phyloP scores from a whole-genome alignment of 192 early-diverging fungal genomes.

The Coemansia sp. region DNA sequence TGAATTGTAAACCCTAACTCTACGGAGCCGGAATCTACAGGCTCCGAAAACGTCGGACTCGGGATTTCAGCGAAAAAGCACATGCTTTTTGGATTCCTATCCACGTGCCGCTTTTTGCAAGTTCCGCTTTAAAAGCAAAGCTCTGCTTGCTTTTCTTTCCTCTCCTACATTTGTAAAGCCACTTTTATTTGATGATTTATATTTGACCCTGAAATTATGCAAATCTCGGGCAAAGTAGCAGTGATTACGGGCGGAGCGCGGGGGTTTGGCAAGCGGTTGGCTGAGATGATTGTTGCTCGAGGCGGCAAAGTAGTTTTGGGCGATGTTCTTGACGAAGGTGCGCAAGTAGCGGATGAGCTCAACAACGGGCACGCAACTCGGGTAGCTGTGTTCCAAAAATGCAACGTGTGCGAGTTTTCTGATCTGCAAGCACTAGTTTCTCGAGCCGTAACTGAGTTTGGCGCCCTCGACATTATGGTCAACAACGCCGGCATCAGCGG shows the following conservation, averaged over 20 bases:
- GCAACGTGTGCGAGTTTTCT: constrained; percentile 54
- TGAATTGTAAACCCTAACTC: too few species aligned
- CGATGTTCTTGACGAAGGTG: constrained; percentile 58
- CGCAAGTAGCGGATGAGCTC: constrained; percentile 35
- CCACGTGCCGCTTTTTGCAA: too few species aligned
- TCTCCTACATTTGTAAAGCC: background rate
- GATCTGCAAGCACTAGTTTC: constrained; percentile 43
- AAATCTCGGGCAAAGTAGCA: constrained; percentile 60
- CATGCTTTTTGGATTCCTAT: too few species aligned
- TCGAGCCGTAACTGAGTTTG: constrained; percentile 56
- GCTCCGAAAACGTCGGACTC: too few species aligned
- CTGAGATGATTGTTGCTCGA: constrained; percentile 58
- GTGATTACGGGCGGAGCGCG: constrained; percentile 71
- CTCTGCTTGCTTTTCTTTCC: background rate
- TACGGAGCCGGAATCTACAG: too few species aligned
- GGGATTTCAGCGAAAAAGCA: too few species aligned
- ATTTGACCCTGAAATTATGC: constrained; percentile 12
- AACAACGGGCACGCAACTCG: constrained; percentile 19
- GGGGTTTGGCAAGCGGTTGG: constrained; percentile 67
- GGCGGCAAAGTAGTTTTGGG: constrained; percentile 66
- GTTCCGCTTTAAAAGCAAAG: too few species aligned
- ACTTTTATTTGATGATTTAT: background rate
- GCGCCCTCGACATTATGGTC: constrained; percentile 59
- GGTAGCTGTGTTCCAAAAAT: constrained; percentile 48
- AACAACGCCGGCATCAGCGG: constrained; percentile 68